Evolutionary conservation across 768 basidiomycete species (phyloP).

Genomic region (Rhodotorula toruloides): DNA sequence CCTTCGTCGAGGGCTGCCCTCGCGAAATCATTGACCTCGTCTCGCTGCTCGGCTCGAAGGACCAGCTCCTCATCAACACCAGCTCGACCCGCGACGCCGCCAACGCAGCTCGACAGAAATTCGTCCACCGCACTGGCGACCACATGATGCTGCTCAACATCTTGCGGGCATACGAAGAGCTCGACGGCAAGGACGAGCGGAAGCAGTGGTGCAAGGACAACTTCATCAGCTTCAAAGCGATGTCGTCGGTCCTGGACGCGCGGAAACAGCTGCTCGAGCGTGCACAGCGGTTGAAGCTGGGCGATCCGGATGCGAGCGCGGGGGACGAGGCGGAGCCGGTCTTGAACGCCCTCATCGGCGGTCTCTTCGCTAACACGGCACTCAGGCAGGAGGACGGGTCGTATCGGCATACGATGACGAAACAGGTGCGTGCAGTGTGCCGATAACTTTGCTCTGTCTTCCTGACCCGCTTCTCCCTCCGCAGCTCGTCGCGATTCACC

Average conservation of each 20-base stretch:
- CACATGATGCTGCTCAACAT: constrained; percentile 84
- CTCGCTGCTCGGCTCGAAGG: constrained; percentile 65
- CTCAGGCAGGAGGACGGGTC: constrained; percentile 75
- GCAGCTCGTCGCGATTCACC: constrained; percentile 79
- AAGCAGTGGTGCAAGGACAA: constrained; percentile 77
- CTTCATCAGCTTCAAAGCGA: constrained; percentile 72
- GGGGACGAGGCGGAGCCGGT: constrained; percentile 62
- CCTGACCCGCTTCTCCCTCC: background rate
- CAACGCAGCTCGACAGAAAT: constrained; percentile 64
- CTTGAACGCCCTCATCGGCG: constrained; percentile 65
- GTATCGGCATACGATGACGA: constrained; percentile 62
- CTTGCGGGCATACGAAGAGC: constrained; percentile 70
- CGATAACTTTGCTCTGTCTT: background rate
- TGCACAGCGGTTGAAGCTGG: constrained; percentile 57
- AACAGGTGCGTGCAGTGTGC: constrained; percentile 44
- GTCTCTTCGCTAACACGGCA: constrained; percentile 77
- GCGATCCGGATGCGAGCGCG: constrained; percentile 54
- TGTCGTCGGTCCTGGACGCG: constrained; percentile 72
- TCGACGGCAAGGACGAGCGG: constrained; percentile 35
- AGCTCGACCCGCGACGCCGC: constrained; percentile 60
- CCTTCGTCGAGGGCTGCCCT: constrained; percentile 66
- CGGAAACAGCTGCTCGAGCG: constrained; percentile 67
- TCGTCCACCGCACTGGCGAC: constrained; percentile 78
- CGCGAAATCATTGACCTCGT: constrained; percentile 76
- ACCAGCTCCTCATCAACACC: constrained; percentile 45